Conservation (phyloP, 176 grass and related monocot genomes). For the Otatea glauca region DNA sequence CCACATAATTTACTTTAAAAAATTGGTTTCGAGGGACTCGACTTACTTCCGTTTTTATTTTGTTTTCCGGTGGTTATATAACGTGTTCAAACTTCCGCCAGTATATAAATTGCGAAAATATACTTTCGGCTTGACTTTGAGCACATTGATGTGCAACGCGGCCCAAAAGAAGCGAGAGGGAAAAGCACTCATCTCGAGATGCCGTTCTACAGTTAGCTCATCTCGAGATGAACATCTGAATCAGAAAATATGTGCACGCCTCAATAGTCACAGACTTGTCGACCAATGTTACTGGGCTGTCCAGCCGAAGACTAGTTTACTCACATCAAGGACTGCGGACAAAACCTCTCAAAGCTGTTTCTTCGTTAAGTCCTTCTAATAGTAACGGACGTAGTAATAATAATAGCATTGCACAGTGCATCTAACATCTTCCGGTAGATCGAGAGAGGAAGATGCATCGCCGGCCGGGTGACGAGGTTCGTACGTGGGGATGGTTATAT, state of each 20-base stretch:
- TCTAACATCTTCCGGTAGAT: too few relatives aligned
- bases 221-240: too few relatives aligned
- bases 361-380: too few relatives aligned
- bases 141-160: conserved; percentile 1
- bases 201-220: background rate
- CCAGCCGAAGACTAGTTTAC: background rate
- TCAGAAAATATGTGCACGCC: too few relatives aligned
- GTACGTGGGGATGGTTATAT: too few relatives aligned
- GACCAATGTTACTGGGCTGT: conserved; percentile 6
- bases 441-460: too few relatives aligned
- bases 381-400: too few relatives aligned
- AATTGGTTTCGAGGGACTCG: background rate
- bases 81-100: background rate
- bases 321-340: too few relatives aligned
- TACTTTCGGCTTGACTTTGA: background rate
- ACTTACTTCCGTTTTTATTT: background rate
- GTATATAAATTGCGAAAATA: background rate
- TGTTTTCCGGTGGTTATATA: background rate
- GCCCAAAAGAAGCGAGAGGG: background rate
- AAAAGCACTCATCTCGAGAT: background rate
- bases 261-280: too few relatives aligned
- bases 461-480: too few relatives aligned
- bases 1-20: background rate
- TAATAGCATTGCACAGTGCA: too few relatives aligned
- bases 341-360: too few relatives aligned